These are phyloP conservation scores for Rosa hybrid DNA, from an alignment of 331 rosid genomes.

Conservation along the genomic window DNA sequence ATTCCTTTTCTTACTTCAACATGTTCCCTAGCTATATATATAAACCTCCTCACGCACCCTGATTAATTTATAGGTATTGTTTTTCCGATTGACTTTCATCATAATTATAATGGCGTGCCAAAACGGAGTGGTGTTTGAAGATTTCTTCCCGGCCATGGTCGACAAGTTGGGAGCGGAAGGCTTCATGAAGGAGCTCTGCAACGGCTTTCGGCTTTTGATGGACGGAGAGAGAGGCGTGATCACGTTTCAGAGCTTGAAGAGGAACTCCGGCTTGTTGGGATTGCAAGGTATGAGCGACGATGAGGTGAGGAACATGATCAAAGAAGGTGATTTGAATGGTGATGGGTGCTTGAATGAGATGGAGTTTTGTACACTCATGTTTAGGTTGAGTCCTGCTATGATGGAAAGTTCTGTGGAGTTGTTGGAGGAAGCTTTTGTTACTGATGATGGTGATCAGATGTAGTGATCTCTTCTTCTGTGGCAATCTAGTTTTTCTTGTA, in stretches of 20 bases:
- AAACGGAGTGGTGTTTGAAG: constrained; percentile 55
- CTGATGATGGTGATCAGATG: neutral
- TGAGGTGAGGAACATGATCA: constrained; percentile 68
- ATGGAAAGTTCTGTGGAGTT: constrained; percentile 52
- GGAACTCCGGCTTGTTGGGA: constrained; percentile 65
- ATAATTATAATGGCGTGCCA: constrained; percentile 35
- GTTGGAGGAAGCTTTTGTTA: constrained; percentile 51
- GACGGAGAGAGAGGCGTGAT: constrained; percentile 66
- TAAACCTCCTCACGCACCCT: neutral
- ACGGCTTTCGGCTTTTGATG: constrained; percentile 71
- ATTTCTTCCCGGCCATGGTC: constrained; percentile 80
- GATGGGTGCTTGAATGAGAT: constrained; percentile 71
- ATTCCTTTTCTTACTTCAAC: neutral
- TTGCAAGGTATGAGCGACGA: constrained; percentile 70
- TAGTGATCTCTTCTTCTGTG: neutral
- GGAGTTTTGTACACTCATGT: constrained; percentile 90
- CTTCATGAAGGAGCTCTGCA: constrained; percentile 76
- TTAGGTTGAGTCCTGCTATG: constrained; percentile 83
- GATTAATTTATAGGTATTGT: neutral
- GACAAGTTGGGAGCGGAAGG: constrained; percentile 76
- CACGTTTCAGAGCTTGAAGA: constrained; percentile 82
- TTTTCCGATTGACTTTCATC: neutral
- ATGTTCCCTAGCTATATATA: neutral
- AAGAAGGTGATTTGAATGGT: constrained; percentile 81
- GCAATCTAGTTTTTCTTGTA: neutral